phyloP scores from a whole-genome alignment of 371 early-diverging fungal genomes.

The Syncephalastrum racemosum region DNA sequence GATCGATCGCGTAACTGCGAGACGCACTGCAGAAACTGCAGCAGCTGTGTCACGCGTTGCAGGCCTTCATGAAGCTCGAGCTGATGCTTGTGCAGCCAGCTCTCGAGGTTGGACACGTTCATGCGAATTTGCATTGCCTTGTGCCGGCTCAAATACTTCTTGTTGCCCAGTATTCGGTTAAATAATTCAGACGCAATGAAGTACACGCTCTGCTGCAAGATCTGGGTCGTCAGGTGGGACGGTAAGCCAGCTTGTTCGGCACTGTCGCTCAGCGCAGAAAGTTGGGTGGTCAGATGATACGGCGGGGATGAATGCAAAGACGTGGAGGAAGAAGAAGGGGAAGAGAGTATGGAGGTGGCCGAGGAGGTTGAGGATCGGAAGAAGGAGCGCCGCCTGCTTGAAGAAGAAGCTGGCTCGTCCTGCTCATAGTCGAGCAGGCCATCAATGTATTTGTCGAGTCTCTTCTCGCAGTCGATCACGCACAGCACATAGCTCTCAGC shows the following conservation, averaged over 20 bases:
- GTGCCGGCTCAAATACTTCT: conserved; percentile 75
- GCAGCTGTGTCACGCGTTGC: conserved; percentile 68
- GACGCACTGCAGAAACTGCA: conserved; percentile 80
- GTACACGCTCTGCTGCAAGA: conserved; percentile 72
- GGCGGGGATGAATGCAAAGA: conserved; percentile 7
- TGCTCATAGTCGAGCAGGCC: conserved; percentile 71
- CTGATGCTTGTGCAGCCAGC: conserved; percentile 71
- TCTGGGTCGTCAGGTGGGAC: conserved; percentile 15
- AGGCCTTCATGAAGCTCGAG: conserved; percentile 34
- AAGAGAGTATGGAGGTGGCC: conserved; percentile 10
- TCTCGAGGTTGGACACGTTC: conserved; percentile 77
- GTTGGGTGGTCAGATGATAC: background rate
- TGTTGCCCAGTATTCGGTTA: conserved; percentile 73
- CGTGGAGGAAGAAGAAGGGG: conserved; percentile 4
- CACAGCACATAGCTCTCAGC: conserved; percentile 66
- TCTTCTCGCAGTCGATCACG: conserved; percentile 54
- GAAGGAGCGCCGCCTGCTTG: too few species aligned
- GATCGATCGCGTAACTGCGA: conserved; percentile 65
- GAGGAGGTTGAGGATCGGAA: conserved; percentile 3
- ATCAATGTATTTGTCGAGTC: conserved; percentile 61
- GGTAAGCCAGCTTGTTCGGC: background rate
- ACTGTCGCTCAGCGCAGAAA: background rate
- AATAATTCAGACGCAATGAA: conserved; percentile 72
- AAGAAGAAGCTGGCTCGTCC: conserved; percentile 7
- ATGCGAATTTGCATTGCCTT: conserved; percentile 82